These are phyloP conservation scores for Oryza longistaminata DNA, from an alignment of 176 grass and related monocot species.

Conservation along the genomic window DNA sequence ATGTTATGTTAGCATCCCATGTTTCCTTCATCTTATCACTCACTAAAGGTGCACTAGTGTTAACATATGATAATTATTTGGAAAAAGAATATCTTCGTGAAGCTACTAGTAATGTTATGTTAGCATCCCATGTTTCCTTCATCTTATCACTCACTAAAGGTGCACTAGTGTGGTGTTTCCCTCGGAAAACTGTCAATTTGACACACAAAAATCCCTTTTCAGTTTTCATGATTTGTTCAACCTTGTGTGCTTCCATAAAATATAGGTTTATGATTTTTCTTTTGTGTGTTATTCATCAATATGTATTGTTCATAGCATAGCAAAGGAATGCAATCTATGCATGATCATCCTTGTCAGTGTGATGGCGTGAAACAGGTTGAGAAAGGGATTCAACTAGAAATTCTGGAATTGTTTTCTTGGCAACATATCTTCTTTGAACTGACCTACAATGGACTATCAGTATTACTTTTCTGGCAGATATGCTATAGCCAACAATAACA, in stretches of 20 bases:
- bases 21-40: neutral
- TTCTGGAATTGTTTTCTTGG: neutral
- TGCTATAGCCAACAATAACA: neutral
- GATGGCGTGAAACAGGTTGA: neutral
- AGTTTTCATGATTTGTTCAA: neutral
- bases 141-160: slow-evolving; percentile 9
- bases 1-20: neutral
- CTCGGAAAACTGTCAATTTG: neutral
- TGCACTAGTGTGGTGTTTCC: neutral
- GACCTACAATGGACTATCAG: neutral
- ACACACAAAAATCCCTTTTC: neutral
- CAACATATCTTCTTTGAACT: neutral
- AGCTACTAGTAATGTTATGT: neutral
- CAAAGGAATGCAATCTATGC: neutral
- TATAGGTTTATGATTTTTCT: neutral
- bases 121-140: neutral
- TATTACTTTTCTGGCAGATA: neutral
- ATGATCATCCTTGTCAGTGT: neutral
- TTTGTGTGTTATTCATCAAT: neutral
- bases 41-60: neutral
- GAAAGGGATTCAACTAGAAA: neutral
- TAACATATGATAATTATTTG: slow-evolving; percentile 23
- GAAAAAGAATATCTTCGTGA: neutral
- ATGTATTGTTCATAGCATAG: neutral
- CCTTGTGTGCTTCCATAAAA: neutral